Conservation (phyloP, 2,329 filamentous ascomycete species). For the Arthrobotrys entomopaga region DNA sequence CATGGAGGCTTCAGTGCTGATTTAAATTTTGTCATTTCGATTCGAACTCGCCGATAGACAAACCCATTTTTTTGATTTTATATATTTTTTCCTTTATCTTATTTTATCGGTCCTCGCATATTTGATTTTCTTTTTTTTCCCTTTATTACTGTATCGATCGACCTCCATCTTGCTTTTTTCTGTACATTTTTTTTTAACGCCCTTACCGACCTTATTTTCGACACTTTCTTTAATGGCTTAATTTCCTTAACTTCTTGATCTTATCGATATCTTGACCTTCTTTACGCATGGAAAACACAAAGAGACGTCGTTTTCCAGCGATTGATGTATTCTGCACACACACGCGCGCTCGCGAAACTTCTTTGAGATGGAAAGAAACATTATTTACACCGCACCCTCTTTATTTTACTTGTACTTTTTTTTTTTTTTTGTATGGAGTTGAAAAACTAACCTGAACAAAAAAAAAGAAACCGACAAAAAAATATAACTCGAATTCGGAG, state of each 20-base stretch:
- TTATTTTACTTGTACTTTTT: neutral
- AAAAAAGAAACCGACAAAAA: neutral
- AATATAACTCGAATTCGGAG: neutral
- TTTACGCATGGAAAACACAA: neutral
- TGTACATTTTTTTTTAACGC: constrained; percentile 40
- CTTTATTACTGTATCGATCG: neutral
- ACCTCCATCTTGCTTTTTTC: constrained; percentile 16
- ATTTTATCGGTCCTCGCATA: constrained; percentile 31
- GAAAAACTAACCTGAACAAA: neutral
- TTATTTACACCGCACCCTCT: neutral
- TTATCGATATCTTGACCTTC: neutral
- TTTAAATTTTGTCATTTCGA: constrained; percentile 17
- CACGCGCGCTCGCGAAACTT: neutral
- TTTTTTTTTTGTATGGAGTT: neutral
- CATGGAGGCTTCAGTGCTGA: constrained; percentile 37
- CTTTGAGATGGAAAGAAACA: no score
- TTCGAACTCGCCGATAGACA: constrained; percentile 36
- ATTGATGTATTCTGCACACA: neutral
- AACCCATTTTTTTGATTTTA: constrained; percentile 53
- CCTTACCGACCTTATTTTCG: constrained; percentile 47
- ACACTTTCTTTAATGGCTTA: constrained; percentile 53
- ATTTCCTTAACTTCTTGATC: constrained; percentile 33
- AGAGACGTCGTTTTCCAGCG: neutral
- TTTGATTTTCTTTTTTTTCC: constrained; percentile 4
- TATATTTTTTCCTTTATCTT: constrained; percentile 54